Conservation (phyloP, 352 stramenopile genomes). For the Phytophthora pinifolia region DNA sequence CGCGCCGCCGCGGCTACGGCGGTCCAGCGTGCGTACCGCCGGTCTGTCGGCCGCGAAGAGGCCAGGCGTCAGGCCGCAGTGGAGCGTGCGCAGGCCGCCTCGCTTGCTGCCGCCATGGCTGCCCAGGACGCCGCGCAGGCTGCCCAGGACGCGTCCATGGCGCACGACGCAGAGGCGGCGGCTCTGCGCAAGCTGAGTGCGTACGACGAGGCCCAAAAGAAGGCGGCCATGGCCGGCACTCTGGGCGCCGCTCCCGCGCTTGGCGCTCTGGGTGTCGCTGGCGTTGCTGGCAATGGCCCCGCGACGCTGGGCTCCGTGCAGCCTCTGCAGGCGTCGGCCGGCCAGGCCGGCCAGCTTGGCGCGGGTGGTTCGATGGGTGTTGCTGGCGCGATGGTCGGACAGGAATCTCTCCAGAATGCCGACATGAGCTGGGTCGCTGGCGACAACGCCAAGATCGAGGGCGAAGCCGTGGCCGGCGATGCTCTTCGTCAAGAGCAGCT, state of each 20-base stretch:
- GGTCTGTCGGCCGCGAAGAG: slow-evolving; percentile 65
- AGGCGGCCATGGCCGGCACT: slow-evolving; percentile 42
- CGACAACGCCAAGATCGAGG: slow-evolving; percentile 79
- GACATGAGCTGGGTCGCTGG: slow-evolving; percentile 87
- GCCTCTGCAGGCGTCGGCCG: slow-evolving; percentile 55
- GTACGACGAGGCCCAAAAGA: slow-evolving; percentile 56
- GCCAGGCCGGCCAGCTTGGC: slow-evolving; percentile 75
- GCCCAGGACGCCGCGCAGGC: slow-evolving; percentile 75
- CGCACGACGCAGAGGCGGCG: slow-evolving; percentile 75
- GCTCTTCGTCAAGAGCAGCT: slow-evolving; percentile 78
- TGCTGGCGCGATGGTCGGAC: slow-evolving; percentile 64
- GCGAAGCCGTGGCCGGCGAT: slow-evolving; percentile 74
- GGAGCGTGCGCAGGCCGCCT: slow-evolving; percentile 68
- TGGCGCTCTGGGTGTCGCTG: slow-evolving; percentile 50
- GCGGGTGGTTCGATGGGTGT: slow-evolving; percentile 79
- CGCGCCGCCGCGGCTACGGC: slow-evolving; percentile 47
- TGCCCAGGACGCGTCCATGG: slow-evolving; percentile 67
- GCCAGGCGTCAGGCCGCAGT: slow-evolving; percentile 66
- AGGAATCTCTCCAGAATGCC: slow-evolving; percentile 81
- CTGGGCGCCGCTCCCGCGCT: slow-evolving; percentile 62
- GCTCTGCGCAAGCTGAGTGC: slow-evolving; percentile 70
- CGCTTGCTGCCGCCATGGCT: slow-evolving; percentile 69
- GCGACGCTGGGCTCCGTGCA: slow-evolving; percentile 74
- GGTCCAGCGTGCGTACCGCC: slow-evolving; percentile 78
- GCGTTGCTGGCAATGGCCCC: slow-evolving; percentile 48